These are phyloP conservation scores for Aspergillus tamarii DNA, from an alignment of 2,329 filamentous ascomycete genomes.

Conservation along the genomic window DNA sequence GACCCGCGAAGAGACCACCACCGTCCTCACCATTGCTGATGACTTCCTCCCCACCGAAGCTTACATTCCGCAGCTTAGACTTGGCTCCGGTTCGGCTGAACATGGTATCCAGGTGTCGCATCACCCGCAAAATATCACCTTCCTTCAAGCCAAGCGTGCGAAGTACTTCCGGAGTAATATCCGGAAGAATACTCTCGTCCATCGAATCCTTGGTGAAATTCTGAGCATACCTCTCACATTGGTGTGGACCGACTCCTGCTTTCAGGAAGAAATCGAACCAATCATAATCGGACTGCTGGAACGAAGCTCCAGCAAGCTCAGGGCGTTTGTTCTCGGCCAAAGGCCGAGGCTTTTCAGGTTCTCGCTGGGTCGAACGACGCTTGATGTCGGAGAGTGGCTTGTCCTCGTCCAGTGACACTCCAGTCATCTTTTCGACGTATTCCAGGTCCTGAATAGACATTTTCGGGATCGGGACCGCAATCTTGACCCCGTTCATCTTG, in stretches of 20 bases:
- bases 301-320: conserved; percentile 46
- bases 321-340: conserved; percentile 28
- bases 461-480: conserved; percentile 90
- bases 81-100: conserved; percentile 65
- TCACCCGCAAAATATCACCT: conserved; percentile 94
- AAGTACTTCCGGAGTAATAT: conserved; percentile 81
- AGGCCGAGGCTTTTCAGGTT: conserved; percentile 34
- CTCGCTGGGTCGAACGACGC: conserved; percentile 39
- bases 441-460: conserved; percentile 96
- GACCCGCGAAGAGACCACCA: conserved; percentile 85
- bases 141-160: conserved; percentile 91
- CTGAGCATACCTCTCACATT: conserved; percentile 91
- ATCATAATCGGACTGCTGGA: conserved; percentile 70
- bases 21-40: conserved; percentile 63
- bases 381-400: conserved; percentile 87
- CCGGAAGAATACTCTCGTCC: conserved; percentile 89
- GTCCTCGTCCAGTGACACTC: conserved; percentile 85
- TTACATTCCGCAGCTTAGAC: conserved; percentile 59
- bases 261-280: conserved; percentile 99
- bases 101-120: conserved; percentile 82
- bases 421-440: conserved; percentile 88
- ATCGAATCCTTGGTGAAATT: conserved; percentile 91
- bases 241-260: conserved; percentile 86
- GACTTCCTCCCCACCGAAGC: conserved; percentile 56
- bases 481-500: conserved; percentile 97